A percentile compares a stretch with the other conserved stretches of the same genome.
phyloP scores from a whole-genome alignment of 1,284 basidiomycete genomes.

The Xanthoconium separans region DNA sequence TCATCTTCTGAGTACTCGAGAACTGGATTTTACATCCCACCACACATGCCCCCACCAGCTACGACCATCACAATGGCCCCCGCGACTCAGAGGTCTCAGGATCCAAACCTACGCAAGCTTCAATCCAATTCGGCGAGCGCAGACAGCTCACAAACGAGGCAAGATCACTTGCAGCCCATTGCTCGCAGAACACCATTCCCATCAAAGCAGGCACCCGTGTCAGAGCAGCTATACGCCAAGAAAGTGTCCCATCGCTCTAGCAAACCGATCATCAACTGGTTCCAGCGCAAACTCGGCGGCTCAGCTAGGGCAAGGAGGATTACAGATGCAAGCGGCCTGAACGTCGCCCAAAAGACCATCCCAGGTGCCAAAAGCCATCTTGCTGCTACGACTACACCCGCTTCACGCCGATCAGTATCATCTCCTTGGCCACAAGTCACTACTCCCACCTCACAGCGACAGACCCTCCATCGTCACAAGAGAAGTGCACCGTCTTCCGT shows the following conservation, averaged over 20 bases:
- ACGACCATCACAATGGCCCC: conserved; percentile 12
- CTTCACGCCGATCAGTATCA: conserved; percentile 33
- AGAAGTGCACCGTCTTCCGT: conserved; percentile 37
- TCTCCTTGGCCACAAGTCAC: conserved; percentile 29
- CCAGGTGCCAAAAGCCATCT: conserved; percentile 19
- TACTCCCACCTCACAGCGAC: conserved; percentile 26
- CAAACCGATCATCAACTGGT: conserved; percentile 90
- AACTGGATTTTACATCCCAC: background rate
- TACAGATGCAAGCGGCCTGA: conserved; percentile 33
- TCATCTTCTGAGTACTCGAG: conserved; percentile 3
- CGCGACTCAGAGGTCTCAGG: conserved; percentile 10
- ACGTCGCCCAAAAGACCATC: conserved; percentile 12
- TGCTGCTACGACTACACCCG: conserved; percentile 11
- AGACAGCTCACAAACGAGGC: conserved; percentile 14
- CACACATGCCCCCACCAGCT: conserved; percentile 17
- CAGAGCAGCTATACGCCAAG: conserved; percentile 44
- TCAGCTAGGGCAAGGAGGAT: conserved; percentile 51
- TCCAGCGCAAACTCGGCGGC: conserved; percentile 82
- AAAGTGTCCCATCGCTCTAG: conserved; percentile 63
- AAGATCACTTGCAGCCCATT: conserved; percentile 17
- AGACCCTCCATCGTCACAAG: conserved; percentile 20
- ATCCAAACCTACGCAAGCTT: conserved; percentile 11
- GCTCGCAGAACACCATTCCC: conserved; percentile 20
- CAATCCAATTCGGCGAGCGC: conserved; percentile 14
- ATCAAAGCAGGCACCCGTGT: conserved; percentile 27